Conservation (phyloP, 2,329 filamentous ascomycete genomes). For the Onygenales sp. region DNA sequence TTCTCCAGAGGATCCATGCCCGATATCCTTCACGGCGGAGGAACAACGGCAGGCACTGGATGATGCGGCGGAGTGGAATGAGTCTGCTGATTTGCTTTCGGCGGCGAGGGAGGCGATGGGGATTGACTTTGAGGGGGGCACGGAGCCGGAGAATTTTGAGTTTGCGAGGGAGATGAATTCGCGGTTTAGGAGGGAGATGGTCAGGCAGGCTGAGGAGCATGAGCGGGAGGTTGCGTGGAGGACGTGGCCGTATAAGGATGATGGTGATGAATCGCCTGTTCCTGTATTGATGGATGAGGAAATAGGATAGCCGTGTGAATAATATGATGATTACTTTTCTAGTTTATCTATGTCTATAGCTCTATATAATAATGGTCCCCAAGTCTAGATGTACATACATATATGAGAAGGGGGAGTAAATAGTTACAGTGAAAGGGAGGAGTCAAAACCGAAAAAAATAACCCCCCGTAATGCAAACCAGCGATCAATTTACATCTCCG, state of each 20-base stretch:
- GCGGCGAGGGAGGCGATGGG: conserved; percentile 1
- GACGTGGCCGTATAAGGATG: conserved; percentile 8
- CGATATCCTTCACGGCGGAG: conserved; percentile 3
- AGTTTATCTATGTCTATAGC: too few species aligned
- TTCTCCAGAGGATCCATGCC: conserved; percentile 1
- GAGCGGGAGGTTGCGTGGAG: conserved; percentile 4
- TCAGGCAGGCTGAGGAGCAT: conserved; percentile 2
- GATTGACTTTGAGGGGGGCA: conserved; percentile 9
- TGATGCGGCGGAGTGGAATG: conserved; percentile 9
- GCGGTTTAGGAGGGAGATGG: conserved; percentile 5
- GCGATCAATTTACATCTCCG: conserved; percentile 13
- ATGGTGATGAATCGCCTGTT: background rate
- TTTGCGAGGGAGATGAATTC: conserved; percentile 1
- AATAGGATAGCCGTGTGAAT: too few species aligned
- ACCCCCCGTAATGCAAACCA: background rate
- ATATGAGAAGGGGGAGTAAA: too few species aligned
- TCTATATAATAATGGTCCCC: too few species aligned
- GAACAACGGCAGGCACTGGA: conserved; percentile 3
- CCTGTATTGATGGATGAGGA: too few species aligned
- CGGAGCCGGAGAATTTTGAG: conserved; percentile 8
- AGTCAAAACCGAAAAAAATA: background rate
- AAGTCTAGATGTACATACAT: too few species aligned
- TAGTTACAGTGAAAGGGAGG: too few species aligned
- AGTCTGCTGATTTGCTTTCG: conserved; percentile 5
- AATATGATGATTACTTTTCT: too few species aligned